These are phyloP conservation scores for Boletus speciosus DNA, from an alignment of 768 basidiomycete species.

Conservation along the genomic window DNA sequence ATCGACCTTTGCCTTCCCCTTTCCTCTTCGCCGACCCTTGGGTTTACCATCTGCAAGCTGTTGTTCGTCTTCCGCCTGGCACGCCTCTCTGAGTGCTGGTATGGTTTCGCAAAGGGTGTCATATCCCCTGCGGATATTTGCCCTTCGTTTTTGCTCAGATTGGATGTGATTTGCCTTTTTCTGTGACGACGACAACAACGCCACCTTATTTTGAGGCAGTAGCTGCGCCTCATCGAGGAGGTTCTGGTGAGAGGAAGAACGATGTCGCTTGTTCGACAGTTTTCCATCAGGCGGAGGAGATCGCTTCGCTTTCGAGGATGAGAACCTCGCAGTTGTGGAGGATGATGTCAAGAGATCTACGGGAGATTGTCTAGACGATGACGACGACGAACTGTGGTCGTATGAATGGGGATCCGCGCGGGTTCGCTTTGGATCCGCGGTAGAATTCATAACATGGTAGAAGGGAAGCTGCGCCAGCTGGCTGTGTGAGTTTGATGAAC, in stretches of 20 bases:
- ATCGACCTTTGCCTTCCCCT: conserved; percentile 38
- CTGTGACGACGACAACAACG: conserved; percentile 73
- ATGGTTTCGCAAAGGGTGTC: conserved; percentile 83
- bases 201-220: conserved; percentile 8
- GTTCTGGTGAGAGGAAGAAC: conserved; percentile 17
- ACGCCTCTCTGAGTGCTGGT: conserved; percentile 78
- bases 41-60: conserved; percentile 32
- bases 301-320: conserved; percentile 23
- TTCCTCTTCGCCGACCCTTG: conserved; percentile 36
- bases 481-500: conserved; percentile 4
- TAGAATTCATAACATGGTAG: conserved; percentile 9
- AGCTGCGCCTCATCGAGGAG: conserved; percentile 10
- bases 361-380: conserved; percentile 28
- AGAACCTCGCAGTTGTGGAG: conserved; percentile 11
- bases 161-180: conserved; percentile 95
- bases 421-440: conserved; percentile 8
- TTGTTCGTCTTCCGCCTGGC: conserved; percentile 68
- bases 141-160: conserved; percentile 89
- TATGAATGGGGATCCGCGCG: conserved; percentile 9
- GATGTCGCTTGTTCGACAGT: conserved; percentile 34
- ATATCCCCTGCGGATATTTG: conserved; percentile 86
- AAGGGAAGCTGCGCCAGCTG: conserved; percentile 16
- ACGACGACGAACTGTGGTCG: conserved; percentile 24
- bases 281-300: conserved; percentile 25
- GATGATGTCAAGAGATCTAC: conserved; percentile 16